These are phyloP conservation scores for Epicoccum nigrum DNA, from an alignment of 2,329 filamentous ascomycete species.

Conservation along the genomic window DNA sequence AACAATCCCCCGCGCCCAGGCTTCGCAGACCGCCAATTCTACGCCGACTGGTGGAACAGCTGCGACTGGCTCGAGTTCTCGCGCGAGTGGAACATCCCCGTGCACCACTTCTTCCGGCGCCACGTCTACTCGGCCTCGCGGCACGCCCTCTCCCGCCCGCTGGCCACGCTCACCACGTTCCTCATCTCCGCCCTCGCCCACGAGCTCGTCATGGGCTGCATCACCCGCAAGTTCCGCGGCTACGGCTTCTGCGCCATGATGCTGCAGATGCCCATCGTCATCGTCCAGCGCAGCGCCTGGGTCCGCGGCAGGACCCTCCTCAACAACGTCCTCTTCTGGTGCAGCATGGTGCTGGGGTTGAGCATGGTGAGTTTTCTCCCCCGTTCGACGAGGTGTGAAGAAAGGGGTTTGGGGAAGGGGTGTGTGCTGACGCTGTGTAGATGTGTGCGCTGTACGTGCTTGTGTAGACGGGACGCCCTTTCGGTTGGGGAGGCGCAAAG, in stretches of 20 bases:
- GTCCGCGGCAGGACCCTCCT: constrained; percentile 76
- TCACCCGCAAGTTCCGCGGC: constrained; percentile 93
- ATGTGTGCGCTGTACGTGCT: constrained; percentile 51
- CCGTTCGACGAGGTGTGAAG: too few species aligned
- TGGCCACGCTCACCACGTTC: constrained; percentile 90
- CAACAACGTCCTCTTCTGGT: constrained; percentile 83
- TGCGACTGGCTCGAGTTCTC: constrained; percentile 96
- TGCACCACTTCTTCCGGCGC: constrained; percentile 91
- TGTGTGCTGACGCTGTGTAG: constrained; percentile 19
- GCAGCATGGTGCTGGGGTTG: constrained; percentile 85
- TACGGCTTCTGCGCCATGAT: constrained; percentile 96
- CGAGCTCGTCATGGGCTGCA: constrained; percentile 96
- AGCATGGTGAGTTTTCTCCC: constrained; percentile 66
- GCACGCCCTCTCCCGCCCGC: constrained; percentile 73
- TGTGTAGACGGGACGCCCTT: constrained; percentile 24
- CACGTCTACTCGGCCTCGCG: constrained; percentile 90
- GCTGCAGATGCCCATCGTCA: constrained; percentile 94
- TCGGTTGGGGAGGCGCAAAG: too few species aligned
- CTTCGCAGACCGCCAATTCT: constrained; percentile 95
- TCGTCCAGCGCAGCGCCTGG: constrained; percentile 80
- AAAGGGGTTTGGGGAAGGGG: too few species aligned
- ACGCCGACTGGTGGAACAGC: constrained; percentile 74
- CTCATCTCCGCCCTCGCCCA: constrained; percentile 87
- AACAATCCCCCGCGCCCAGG: constrained; percentile 39
- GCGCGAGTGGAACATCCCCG: constrained; percentile 89